phyloP scores from a whole-genome alignment of 495 filamentous ascomycete species.

The Talaromyces ruber region DNA sequence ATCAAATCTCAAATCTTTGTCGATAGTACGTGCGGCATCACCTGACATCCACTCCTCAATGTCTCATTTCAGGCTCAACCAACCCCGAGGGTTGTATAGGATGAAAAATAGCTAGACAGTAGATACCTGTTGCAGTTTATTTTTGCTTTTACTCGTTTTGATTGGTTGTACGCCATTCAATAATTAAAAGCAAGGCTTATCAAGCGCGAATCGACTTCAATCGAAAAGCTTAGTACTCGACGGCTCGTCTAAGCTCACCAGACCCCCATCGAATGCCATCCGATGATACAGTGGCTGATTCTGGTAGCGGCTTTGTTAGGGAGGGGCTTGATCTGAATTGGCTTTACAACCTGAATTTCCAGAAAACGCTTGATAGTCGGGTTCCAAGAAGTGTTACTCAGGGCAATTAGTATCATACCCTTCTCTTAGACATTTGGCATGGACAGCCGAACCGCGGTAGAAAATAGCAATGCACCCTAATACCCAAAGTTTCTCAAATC shows the following conservation, averaged over 20 bases:
- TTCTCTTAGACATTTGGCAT: no score
- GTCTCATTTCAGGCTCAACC: background rate
- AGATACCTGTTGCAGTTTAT: no score
- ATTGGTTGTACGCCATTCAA: no score
- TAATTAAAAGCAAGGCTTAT: background rate
- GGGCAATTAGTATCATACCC: no score
- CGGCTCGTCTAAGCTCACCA: no score
- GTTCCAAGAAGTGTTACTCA: background rate
- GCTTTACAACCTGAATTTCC: background rate
- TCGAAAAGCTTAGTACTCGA: background rate
- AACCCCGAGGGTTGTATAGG: background rate
- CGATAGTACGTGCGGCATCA: background rate
- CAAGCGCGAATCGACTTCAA: background rate
- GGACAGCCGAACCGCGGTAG: no score
- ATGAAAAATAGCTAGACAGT: no score
- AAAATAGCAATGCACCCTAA: no score
- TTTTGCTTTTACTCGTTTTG: background rate
- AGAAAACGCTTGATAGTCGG: background rate
- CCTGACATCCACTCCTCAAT: background rate
- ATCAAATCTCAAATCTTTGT: background rate
- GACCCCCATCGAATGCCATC: conserved; percentile 11
- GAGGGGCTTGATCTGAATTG: background rate
- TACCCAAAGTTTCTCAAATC: no score
- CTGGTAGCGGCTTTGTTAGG: background rate
- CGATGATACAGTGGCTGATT: background rate